These are phyloP conservation scores for Phalaenopsis aphrodite DNA, from an alignment of 106 monocot species.

Conservation along the genomic window DNA sequence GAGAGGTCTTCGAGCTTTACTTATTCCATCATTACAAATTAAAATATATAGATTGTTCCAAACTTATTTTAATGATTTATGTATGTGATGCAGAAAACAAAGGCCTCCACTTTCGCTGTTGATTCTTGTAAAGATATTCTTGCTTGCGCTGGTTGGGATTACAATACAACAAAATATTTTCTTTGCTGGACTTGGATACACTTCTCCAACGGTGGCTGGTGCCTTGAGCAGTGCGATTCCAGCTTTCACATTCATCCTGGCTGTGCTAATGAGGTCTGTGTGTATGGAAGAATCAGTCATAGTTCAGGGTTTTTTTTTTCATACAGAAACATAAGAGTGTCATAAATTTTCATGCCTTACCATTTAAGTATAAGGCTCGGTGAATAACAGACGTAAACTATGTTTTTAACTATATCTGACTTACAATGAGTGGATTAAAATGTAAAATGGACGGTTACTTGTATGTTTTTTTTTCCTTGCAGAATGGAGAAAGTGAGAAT, in stretches of 20 bases:
- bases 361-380: too few relatives aligned
- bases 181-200: slow-evolving; percentile 38
- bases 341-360: too few relatives aligned
- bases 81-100: slow-evolving; percentile 24
- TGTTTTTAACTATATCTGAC: too few relatives aligned
- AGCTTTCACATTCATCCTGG: slow-evolving; percentile 40
- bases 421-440: not conserved
- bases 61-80: not conserved
- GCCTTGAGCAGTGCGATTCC: slow-evolving; percentile 38
- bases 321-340: too few relatives aligned
- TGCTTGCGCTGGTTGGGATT: slow-evolving; percentile 32
- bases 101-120: slow-evolving; percentile 14
- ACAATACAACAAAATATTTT: slow-evolving; percentile 37
- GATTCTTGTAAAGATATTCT: slow-evolving; percentile 31
- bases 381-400: too few relatives aligned
- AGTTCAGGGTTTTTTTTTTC: too few relatives aligned
- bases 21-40: not conserved
- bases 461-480: not conserved
- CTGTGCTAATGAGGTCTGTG: slow-evolving; percentile 31
- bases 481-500: slow-evolving; percentile 43
- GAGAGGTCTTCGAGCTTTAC: slow-evolving; percentile 30
- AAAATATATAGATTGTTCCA: too few relatives aligned
- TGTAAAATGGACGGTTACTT: not conserved
- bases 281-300: not conserved
- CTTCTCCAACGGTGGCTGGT: slow-evolving; percentile 39